phyloP scores from a whole-genome alignment of 2,329 filamentous ascomycete genomes.

The Colletotrichum eremochloae region DNA sequence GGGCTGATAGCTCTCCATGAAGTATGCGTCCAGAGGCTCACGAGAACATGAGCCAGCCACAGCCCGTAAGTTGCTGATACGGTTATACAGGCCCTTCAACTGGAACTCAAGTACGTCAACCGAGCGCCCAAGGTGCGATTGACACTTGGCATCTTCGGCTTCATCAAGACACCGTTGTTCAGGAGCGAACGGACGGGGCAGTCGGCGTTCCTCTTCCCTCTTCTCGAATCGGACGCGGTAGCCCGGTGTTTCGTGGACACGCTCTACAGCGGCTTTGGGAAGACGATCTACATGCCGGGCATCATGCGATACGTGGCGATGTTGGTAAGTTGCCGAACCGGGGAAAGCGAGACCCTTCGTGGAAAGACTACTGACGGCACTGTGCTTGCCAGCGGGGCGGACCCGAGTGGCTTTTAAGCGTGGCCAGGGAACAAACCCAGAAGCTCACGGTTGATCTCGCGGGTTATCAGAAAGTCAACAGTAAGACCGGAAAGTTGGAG shows the following conservation, averaged over 20 bases:
- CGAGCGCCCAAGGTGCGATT: constrained; percentile 47
- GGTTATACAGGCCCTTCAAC: constrained; percentile 45
- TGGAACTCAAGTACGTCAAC: constrained; percentile 48
- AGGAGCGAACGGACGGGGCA: constrained; percentile 44
- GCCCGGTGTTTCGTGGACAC: constrained; percentile 46
- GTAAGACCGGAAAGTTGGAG: constrained; percentile 11
- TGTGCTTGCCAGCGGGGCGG: neutral
- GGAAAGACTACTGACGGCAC: neutral
- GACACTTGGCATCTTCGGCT: constrained; percentile 48
- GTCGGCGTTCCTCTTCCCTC: constrained; percentile 47
- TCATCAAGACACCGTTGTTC: constrained; percentile 49
- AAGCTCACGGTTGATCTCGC: neutral
- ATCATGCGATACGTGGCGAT: constrained; percentile 45
- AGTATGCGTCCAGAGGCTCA: neutral
- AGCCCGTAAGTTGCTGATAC: neutral
- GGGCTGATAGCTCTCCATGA: constrained; percentile 45
- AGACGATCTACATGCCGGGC: constrained; percentile 48
- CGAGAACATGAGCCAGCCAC: neutral
- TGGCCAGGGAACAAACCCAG: neutral
- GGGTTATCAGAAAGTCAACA: constrained; percentile 8
- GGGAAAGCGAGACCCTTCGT: too few species aligned
- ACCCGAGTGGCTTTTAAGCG: constrained; percentile 3
- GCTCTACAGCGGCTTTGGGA: constrained; percentile 49
- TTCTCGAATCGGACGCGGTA: constrained; percentile 50
- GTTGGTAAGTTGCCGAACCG: neutral